Evolutionary conservation across 768 basidiomycete species (phyloP).

Genomic region (Cystoderma amianthinum): DNA sequence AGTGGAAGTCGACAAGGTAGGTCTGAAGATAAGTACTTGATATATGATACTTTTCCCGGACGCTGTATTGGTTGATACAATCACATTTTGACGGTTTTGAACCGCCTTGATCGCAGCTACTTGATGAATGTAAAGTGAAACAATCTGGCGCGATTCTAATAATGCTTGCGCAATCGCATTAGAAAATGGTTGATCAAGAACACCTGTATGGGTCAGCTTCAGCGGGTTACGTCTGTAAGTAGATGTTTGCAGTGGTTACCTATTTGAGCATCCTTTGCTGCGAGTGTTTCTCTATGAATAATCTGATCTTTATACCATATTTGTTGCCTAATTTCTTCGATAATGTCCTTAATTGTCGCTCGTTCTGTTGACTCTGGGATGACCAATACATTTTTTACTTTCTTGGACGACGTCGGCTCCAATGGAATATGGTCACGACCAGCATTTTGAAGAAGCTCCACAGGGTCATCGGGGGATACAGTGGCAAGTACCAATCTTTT

Average conservation of each 20-base stretch:
- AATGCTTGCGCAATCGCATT: constrained; percentile 48
- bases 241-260: constrained; percentile 39
- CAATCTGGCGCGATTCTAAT: constrained; percentile 50
- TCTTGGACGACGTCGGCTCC: constrained; percentile 33
- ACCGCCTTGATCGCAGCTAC: constrained; percentile 65
- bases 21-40: constrained; percentile 38
- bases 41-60: constrained; percentile 88
- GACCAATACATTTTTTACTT: constrained; percentile 10
- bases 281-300: constrained; percentile 43
- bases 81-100: constrained; percentile 57
- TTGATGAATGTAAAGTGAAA: constrained; percentile 64
- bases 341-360: constrained; percentile 47
- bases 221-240: no score
- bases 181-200: constrained; percentile 60
- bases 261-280: constrained; percentile 41
- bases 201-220: no score
- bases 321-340: constrained; percentile 50
- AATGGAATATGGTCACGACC: constrained; percentile 68
- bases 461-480: constrained; percentile 49
- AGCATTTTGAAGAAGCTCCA: constrained; percentile 55
- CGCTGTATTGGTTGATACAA: constrained; percentile 87
- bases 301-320: constrained; percentile 73
- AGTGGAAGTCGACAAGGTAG: background rate
- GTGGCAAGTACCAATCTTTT: constrained; percentile 56
- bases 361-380: constrained; percentile 42